These are phyloP conservation scores for Cardamine occulta DNA, from an alignment of 345 rosid genomes.

Conservation along the genomic window DNA sequence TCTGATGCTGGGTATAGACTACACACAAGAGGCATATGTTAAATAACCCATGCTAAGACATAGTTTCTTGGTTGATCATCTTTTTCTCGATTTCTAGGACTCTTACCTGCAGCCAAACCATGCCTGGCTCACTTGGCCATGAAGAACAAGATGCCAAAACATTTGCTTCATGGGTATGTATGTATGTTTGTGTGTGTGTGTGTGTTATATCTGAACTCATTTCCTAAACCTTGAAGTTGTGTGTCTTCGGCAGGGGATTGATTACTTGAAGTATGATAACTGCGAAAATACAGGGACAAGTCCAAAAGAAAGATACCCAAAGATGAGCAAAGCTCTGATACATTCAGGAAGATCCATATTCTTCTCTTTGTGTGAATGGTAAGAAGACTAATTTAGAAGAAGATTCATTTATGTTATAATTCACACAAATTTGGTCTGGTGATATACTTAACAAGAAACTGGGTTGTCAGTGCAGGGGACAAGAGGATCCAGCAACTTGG, in stretches of 20 bases:
- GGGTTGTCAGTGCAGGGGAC: constrained; percentile 58
- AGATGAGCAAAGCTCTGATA: constrained; percentile 74
- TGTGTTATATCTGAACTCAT: neutral
- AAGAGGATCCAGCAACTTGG: constrained; percentile 90
- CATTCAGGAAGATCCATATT: constrained; percentile 76
- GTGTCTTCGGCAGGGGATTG: constrained; percentile 61
- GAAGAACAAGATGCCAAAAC: constrained; percentile 94
- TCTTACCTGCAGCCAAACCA: constrained; percentile 77
- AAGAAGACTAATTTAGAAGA: constrained; percentile 10
- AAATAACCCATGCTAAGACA: neutral
- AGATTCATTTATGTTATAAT: neutral
- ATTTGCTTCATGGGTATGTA: constrained; percentile 81
- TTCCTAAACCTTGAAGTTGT: constrained; percentile 9
- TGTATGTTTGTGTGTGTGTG: neutral
- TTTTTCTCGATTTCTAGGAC: constrained; percentile 49
- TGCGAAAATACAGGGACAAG: constrained; percentile 63
- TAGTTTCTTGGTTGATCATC: neutral
- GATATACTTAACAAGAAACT: constrained; percentile 13
- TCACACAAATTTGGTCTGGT: constrained; percentile 17
- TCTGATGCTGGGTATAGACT: constrained; percentile 80
- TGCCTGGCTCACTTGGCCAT: constrained; percentile 92
- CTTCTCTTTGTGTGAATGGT: constrained; percentile 95
- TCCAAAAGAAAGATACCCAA: constrained; percentile 68
- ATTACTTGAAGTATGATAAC: constrained; percentile 92
- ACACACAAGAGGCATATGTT: neutral